A percentile compares a stretch with the other conserved stretches of the same genome.
Evolutionary conservation across 371 early-diverging fungal genomes (phyloP).

Genomic region (Sporodiniella umbellata): DNA sequence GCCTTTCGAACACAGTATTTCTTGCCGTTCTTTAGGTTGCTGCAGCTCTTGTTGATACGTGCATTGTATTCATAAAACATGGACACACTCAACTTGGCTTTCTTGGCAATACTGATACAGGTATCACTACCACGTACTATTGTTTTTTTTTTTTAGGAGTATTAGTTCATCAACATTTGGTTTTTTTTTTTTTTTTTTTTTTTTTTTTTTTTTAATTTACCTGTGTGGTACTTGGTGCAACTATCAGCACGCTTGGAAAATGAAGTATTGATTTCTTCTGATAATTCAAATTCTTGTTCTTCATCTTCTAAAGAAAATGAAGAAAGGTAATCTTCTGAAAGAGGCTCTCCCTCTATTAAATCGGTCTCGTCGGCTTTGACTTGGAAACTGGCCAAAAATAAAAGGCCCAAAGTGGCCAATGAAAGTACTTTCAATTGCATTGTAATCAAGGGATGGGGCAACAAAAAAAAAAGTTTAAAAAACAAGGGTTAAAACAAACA

Average conservation of each 20-base stretch:
- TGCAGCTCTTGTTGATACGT: slow-evolving; percentile 29
- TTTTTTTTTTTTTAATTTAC: not conserved
- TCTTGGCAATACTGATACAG: slow-evolving; percentile 33
- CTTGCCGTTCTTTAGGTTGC: slow-evolving; percentile 34
- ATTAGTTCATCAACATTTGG: no score
- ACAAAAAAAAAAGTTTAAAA: no score
- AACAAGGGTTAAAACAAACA: not conserved
- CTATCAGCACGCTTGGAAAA: slow-evolving; percentile 19
- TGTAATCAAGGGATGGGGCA: no score
- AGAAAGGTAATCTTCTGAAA: slow-evolving; percentile 19
- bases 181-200: not conserved
- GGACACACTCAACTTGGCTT: slow-evolving; percentile 20
- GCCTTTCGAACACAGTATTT: slow-evolving; percentile 31
- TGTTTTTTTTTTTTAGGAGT: not conserved
- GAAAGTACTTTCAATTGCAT: slow-evolving; percentile 23
- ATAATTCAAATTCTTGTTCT: slow-evolving; percentile 25
- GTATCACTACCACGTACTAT: slow-evolving; percentile 32
- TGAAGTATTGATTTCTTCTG: slow-evolving; percentile 11
- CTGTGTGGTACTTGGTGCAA: slow-evolving; percentile 22
- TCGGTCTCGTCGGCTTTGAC: slow-evolving; percentile 4
- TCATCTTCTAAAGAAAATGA: slow-evolving; percentile 22
- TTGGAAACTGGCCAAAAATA: slow-evolving; percentile 11
- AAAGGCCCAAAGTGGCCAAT: slow-evolving; percentile 21
- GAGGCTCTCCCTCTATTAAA: slow-evolving; percentile 3
- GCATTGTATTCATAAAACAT: slow-evolving; percentile 35